Percentiles rank a stretch among this genome's conserved stretches.
These are phyloP conservation scores for Gossypium stocksii DNA, from an alignment of 345 rosid genomes.

Conservation along the genomic window DNA sequence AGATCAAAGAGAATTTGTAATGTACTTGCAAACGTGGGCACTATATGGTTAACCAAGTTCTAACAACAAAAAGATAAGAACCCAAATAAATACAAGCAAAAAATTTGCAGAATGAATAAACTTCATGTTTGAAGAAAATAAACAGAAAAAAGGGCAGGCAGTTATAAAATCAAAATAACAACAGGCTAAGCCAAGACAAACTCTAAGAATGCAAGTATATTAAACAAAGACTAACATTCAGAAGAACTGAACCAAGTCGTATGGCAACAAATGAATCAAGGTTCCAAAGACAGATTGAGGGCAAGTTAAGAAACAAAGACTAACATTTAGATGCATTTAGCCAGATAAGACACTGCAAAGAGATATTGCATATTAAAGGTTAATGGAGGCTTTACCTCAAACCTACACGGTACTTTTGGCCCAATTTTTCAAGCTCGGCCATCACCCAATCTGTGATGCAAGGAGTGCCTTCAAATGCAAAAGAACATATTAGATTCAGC, in stretches of 20 bases:
- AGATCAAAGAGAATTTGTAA: not conserved
- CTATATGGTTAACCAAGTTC: not conserved
- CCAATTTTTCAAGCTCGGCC: conserved; percentile 98
- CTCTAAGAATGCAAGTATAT: not conserved
- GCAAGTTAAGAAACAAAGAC: not conserved
- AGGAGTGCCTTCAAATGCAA: conserved; percentile 65
- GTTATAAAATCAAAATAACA: not conserved
- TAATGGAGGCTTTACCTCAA: conserved; percentile 41
- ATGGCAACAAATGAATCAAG: not conserved
- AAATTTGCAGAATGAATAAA: not conserved
- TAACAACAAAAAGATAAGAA: conserved; percentile 1
- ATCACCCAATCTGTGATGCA: conserved; percentile 97
- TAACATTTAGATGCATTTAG: not conserved
- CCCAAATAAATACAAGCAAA: not conserved
- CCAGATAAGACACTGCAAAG: not conserved
- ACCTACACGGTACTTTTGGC: conserved; percentile 92
- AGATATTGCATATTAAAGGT: not conserved
- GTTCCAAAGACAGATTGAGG: not conserved
- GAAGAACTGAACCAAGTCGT: not conserved
- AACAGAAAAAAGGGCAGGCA: not conserved
- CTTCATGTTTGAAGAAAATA: not conserved
- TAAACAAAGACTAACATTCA: too few species aligned
- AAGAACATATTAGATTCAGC: conserved; percentile 2
- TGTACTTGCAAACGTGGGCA: not conserved
- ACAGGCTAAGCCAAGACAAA: not conserved